Conservation (phyloP, 139 green algal genomes). For the Chlamydomonas sp. region DNA sequence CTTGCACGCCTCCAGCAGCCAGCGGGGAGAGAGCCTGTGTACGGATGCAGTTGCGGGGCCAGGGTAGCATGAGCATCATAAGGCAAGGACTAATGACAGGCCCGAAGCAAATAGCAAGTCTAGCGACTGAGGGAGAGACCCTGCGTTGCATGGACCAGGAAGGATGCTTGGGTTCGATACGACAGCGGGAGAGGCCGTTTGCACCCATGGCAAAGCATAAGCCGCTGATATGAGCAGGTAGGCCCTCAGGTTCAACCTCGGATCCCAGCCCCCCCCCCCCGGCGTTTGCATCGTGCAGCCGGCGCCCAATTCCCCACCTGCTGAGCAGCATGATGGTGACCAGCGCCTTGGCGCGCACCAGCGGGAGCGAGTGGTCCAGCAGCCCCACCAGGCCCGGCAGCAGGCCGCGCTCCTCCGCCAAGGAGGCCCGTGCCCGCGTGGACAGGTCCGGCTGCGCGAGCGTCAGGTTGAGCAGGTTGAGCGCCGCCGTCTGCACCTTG, state of each 20-base stretch:
- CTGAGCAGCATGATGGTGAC: conserved; percentile 69
- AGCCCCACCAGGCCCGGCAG: conserved; percentile 66
- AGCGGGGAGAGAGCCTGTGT: conserved; percentile 56
- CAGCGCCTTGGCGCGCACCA: conserved; percentile 79
- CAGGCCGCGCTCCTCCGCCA: conserved; percentile 65
- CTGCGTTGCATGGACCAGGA: no score
- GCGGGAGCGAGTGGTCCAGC: conserved; percentile 69
- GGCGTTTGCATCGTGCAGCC: no score
- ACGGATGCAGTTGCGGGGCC: background rate
- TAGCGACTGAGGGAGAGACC: no score
- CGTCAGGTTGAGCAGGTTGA: conserved; percentile 83
- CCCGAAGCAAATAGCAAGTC: no score
- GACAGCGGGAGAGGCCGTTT: no score
- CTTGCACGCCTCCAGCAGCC: conserved; percentile 71
- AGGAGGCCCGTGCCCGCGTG: conserved; percentile 5
- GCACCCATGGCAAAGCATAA: no score
- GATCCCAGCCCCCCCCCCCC: background rate
- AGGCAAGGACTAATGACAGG: no score
- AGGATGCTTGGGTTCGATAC: no score
- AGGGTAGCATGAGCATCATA: no score
- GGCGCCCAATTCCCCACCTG: conserved; percentile 15
- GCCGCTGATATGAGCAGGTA: no score
- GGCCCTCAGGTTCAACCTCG: background rate
- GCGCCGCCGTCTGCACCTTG: conserved; percentile 69
- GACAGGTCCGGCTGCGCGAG: conserved; percentile 42